phyloP scores from a whole-genome alignment of 805 yeast genomes.

The Nakazawaea wickerhamii region DNA sequence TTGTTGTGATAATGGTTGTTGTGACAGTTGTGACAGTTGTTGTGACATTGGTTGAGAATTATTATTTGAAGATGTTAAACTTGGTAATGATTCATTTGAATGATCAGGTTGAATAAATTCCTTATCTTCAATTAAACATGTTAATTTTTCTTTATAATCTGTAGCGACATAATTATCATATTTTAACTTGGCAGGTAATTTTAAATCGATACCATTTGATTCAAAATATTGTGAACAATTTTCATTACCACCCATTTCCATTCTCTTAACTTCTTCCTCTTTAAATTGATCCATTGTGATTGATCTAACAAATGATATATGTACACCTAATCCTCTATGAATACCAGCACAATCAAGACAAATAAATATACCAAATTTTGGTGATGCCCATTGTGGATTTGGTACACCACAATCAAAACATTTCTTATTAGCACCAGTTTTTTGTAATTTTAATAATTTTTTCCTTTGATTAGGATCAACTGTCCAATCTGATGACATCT shows the following conservation, averaged over 20 bases:
- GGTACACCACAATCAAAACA: constrained; percentile 95
- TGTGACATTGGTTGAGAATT: background rate
- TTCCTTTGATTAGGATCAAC: constrained; percentile 93
- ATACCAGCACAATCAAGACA: constrained; percentile 97
- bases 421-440: constrained; percentile 74
- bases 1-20: constrained; percentile 29
- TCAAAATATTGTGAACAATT: constrained; percentile 64
- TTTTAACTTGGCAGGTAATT: constrained; percentile 63
- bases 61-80: constrained; percentile 11
- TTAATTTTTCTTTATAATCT: constrained; percentile 81
- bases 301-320: constrained; percentile 91
- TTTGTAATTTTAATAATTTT: constrained; percentile 69
- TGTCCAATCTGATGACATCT: constrained; percentile 64
- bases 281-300: constrained; percentile 99
- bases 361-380: constrained; percentile 94
- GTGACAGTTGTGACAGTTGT: background rate
- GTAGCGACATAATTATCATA: constrained; percentile 91
- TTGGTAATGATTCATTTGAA: constrained; percentile 37
- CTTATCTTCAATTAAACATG: constrained; percentile 68
- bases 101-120: constrained; percentile 67
- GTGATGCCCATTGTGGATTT: constrained; percentile 99
- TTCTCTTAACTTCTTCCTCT: constrained; percentile 79
- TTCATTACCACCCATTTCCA: constrained; percentile 94
- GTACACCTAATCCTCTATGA: constrained; percentile 95
- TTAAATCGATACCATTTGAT: constrained; percentile 62